These are phyloP conservation scores for Mycena sp. DNA, from an alignment of 1,284 basidiomycete species.

Conservation along the genomic window DNA sequence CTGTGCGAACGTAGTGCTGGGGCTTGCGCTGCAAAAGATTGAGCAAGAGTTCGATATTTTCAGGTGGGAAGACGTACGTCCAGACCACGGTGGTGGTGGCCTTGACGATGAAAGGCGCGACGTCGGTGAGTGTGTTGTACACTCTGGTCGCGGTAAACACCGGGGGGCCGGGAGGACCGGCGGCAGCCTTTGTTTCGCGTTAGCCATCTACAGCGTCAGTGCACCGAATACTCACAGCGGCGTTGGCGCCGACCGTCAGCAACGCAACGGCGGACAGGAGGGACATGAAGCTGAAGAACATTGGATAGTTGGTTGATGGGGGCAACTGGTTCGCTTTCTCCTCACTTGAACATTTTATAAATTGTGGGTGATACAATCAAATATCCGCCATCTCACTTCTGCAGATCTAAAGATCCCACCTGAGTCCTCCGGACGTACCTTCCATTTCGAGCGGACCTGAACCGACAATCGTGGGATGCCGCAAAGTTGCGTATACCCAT, in stretches of 20 bases:
- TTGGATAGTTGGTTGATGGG: slow-evolving; percentile 1
- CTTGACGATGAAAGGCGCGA: slow-evolving; percentile 20
- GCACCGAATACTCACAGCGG: background rate
- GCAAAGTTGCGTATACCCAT: background rate
- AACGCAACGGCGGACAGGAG: slow-evolving; percentile 15
- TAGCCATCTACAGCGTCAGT: background rate
- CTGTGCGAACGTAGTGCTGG: slow-evolving; percentile 8
- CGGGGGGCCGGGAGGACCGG: background rate
- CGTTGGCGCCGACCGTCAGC: background rate
- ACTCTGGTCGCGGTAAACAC: slow-evolving; percentile 29
- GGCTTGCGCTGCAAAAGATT: background rate
- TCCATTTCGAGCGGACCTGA: background rate
- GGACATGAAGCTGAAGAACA: slow-evolving; percentile 18
- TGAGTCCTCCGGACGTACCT: background rate
- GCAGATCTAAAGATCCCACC: background rate
- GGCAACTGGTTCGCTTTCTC: background rate
- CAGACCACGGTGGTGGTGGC: slow-evolving; percentile 10
- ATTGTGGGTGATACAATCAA: slow-evolving; percentile 3
- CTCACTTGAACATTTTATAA: slow-evolving; percentile 9
- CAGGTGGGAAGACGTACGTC: slow-evolving; percentile 12
- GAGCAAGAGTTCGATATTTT: background rate
- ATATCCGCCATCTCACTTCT: background rate
- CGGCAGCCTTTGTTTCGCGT: too few species aligned
- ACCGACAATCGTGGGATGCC: slow-evolving; percentile 21
- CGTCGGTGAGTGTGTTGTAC: slow-evolving; percentile 21